Evolutionary conservation across 1,284 basidiomycete genomes (phyloP).

Genomic region (Puccinia coronata): DNA sequence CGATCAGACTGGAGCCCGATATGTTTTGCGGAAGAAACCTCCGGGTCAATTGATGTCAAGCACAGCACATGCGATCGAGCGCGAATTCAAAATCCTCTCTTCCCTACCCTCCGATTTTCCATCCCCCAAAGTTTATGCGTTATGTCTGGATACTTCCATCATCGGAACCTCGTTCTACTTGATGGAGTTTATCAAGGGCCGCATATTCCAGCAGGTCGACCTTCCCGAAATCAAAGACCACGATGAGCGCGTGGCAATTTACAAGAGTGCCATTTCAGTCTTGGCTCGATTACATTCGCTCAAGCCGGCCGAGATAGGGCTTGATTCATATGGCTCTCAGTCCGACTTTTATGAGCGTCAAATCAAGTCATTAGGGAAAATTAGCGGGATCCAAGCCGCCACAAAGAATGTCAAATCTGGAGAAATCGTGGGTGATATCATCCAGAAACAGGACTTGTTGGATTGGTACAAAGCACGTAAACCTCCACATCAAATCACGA

Average conservation of each 20-base stretch:
- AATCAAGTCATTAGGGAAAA: conserved; percentile 75
- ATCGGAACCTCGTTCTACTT: conserved; percentile 91
- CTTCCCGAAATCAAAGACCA: conserved; percentile 69
- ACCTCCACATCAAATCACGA: conserved; percentile 66
- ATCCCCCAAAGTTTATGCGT: conserved; percentile 77
- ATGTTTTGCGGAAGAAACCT: conserved; percentile 91
- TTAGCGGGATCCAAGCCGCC: conserved; percentile 72
- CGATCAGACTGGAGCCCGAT: conserved; percentile 70
- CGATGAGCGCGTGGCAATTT: conserved; percentile 62
- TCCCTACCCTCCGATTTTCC: conserved; percentile 75
- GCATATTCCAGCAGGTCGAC: conserved; percentile 83
- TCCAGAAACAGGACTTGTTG: conserved; percentile 71
- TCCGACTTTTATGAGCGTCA: conserved; percentile 87
- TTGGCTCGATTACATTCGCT: conserved; percentile 75
- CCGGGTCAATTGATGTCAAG: conserved; percentile 77
- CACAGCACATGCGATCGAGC: conserved; percentile 91
- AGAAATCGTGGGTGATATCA: conserved; percentile 68
- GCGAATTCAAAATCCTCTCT: conserved; percentile 79
- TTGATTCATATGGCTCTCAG: conserved; percentile 75
- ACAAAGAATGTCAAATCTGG: conserved; percentile 69
- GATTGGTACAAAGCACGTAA: conserved; percentile 72
- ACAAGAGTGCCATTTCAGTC: conserved; percentile 73
- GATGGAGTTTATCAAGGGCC: conserved; percentile 89
- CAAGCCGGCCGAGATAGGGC: conserved; percentile 69
- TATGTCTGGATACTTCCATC: conserved; percentile 75